Percentiles rank a stretch among this genome's conserved stretches.
Conservation (phyloP, 2,329 filamentous ascomycete species). For the Clarireedia sp. region DNA sequence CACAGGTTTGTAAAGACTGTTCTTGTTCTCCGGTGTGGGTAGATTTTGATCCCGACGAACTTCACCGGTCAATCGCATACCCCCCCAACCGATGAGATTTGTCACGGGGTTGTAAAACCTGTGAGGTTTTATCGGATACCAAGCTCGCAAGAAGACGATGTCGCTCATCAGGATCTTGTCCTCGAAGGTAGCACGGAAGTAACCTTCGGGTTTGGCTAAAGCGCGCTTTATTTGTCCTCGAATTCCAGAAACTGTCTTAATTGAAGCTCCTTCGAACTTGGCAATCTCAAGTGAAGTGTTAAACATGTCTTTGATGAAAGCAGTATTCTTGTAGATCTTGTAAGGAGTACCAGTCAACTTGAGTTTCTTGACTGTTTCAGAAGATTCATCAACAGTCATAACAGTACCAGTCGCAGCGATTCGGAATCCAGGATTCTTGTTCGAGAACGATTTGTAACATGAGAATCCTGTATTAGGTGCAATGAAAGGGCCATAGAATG, state of each 20-base stretch:
- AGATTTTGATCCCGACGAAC: slow-evolving; percentile 72
- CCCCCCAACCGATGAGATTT: slow-evolving; percentile 83
- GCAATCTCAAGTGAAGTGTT: slow-evolving; percentile 85
- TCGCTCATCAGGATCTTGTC: slow-evolving; percentile 97
- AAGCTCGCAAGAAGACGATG: slow-evolving; percentile 90
- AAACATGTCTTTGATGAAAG: slow-evolving; percentile 99
- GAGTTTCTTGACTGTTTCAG: slow-evolving; percentile 98
- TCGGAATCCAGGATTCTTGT: slow-evolving; percentile 80
- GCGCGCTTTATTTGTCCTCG: slow-evolving; percentile 96
- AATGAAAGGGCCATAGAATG: slow-evolving; percentile 89
- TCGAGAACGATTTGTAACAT: slow-evolving; percentile 82
- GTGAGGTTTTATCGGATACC: slow-evolving; percentile 93
- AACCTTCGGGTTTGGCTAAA: slow-evolving; percentile 84
- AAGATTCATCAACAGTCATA: slow-evolving; percentile 86
- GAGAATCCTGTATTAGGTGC: slow-evolving; percentile 95
- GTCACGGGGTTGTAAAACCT: slow-evolving; percentile 96
- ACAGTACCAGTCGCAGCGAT: slow-evolving; percentile 93
- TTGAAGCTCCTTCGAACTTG: slow-evolving; percentile 93
- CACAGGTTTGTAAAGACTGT: slow-evolving; percentile 73
- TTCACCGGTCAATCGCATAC: slow-evolving; percentile 90
- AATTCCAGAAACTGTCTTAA: slow-evolving; percentile 93
- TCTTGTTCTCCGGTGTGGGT: slow-evolving; percentile 69
- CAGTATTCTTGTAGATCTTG: slow-evolving; percentile 99
- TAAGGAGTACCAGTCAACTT: slow-evolving; percentile 90
- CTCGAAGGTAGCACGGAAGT: slow-evolving; percentile 95